These are phyloP conservation scores for Thozetella sp. DNA, from an alignment of 495 filamentous ascomycete genomes.

Conservation along the genomic window DNA sequence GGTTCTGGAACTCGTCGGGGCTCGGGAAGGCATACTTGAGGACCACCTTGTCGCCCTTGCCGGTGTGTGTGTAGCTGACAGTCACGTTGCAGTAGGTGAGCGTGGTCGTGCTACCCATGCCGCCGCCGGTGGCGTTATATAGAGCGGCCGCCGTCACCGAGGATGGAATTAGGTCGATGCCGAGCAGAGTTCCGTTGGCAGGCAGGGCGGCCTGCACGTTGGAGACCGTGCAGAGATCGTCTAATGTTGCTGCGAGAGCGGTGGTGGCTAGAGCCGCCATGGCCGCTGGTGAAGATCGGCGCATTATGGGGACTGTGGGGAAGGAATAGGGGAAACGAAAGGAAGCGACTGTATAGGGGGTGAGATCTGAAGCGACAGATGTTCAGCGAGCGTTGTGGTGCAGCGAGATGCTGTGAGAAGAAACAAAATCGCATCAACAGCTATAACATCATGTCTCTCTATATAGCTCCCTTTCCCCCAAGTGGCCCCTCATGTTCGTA, in stretches of 20 bases:
- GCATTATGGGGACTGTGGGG: not conserved
- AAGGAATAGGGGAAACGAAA: not conserved
- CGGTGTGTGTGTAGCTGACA: slow-evolving; percentile 41
- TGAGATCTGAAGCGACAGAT: too few species aligned
- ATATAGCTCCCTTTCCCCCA: too few species aligned
- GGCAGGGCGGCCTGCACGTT: slow-evolving; percentile 6
- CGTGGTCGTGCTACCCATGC: not conserved
- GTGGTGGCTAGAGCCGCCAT: not conserved
- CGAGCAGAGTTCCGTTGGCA: not conserved
- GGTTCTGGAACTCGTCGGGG: slow-evolving; percentile 36
- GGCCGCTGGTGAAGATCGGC: not conserved
- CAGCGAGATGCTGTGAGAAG: too few species aligned
- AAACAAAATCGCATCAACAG: too few species aligned
- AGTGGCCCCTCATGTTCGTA: too few species aligned
- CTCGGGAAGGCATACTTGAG: slow-evolving; percentile 40
- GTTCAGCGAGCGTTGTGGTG: too few species aligned
- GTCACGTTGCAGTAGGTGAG: slow-evolving; percentile 43
- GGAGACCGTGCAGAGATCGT: not conserved
- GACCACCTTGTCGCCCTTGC: slow-evolving; percentile 29
- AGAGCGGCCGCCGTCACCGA: not conserved
- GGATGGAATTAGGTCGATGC: not conserved
- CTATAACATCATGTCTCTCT: too few species aligned
- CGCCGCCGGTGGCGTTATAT: not conserved
- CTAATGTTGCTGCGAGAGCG: not conserved
- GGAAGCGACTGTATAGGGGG: not conserved